A percentile compares a stretch with the other conserved stretches of the same genome.
phyloP scores from a whole-genome alignment of 768 basidiomycete genomes.

The Pisolithus tinctorius region DNA sequence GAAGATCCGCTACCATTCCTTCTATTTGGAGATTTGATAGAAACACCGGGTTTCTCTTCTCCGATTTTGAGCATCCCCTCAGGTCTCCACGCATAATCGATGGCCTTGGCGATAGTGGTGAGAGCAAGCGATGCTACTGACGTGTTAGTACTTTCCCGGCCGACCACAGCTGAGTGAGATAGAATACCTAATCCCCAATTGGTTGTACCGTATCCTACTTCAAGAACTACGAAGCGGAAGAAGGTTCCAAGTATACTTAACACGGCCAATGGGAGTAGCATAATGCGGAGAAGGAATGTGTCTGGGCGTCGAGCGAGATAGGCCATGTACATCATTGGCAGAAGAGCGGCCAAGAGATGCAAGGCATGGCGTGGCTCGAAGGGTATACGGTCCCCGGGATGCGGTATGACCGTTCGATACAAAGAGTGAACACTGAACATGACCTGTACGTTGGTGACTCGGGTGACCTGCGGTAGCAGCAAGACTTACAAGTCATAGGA shows the following conservation, averaged over 20 bases:
- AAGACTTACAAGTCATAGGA: neutral
- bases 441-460: neutral
- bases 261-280: conserved; percentile 55
- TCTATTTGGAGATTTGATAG: conserved; percentile 1
- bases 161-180: neutral
- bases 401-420: conserved; percentile 46
- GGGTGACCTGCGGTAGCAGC: neutral
- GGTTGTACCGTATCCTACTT: conserved; percentile 51
- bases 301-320: conserved; percentile 64
- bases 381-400: conserved; percentile 44
- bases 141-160: neutral
- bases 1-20: conserved; percentile 4
- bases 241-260: conserved; percentile 43
- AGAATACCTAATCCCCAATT: conserved; percentile 64
- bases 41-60: conserved; percentile 49
- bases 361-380: conserved; percentile 35
- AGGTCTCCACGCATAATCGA: conserved; percentile 52
- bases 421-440: conserved; percentile 19
- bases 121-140: conserved; percentile 44
- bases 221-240: conserved; percentile 49
- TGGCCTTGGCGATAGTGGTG: conserved; percentile 48
- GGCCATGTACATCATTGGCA: conserved; percentile 61
- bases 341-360: conserved; percentile 29
- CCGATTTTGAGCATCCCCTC: conserved; percentile 66
- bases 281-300: conserved; percentile 55